Percentiles rank a stretch among this genome's conserved stretches.
phyloP scores from a whole-genome alignment of 768 basidiomycete species.

The Lentinula boryana region DNA sequence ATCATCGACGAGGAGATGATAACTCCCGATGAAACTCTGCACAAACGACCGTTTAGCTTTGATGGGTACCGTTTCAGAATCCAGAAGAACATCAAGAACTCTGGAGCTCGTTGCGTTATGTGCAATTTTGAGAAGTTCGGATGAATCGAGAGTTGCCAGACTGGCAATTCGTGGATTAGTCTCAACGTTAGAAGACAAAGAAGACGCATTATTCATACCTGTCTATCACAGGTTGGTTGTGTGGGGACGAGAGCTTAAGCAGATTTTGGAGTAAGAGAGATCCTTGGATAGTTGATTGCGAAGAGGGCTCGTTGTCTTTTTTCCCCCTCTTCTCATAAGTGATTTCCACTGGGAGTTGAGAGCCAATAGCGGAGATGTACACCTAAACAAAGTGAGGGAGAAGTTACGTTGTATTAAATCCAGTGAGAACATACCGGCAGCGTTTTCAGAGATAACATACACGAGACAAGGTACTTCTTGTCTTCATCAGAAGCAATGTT shows the following conservation, averaged over 20 bases:
- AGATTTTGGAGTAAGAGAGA: conserved; percentile 82
- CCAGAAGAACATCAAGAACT: conserved; percentile 73
- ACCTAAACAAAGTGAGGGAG: conserved; percentile 16
- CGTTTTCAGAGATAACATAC: conserved; percentile 52
- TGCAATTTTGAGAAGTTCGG: conserved; percentile 49
- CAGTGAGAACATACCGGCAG: conserved; percentile 33
- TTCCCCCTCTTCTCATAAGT: conserved; percentile 11
- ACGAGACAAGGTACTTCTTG: conserved; percentile 53
- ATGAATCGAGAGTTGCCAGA: conserved; percentile 47
- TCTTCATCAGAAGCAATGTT: conserved; percentile 46
- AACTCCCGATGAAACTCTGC: conserved; percentile 70
- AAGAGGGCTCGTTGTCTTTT: conserved; percentile 23
- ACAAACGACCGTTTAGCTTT: conserved; percentile 70
- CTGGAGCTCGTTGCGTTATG: conserved; percentile 63
- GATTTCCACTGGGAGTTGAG: conserved; percentile 9
- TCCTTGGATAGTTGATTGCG: conserved; percentile 77
- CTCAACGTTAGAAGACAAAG: conserved; percentile 3
- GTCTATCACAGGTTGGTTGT: conserved; percentile 61
- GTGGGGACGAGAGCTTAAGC: conserved; percentile 59
- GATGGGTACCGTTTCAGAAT: conserved; percentile 56
- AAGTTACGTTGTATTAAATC: not conserved
- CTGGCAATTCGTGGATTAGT: conserved; percentile 28
- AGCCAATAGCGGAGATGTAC: conserved; percentile 15
- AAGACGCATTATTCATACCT: conserved; percentile 39
- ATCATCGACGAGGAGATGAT: conserved; percentile 79